A percentile compares a stretch with the other conserved stretches of the same genome.
Conservation (phyloP, 192 early-diverging fungal genomes). For the Haplosporangium gracile region DNA sequence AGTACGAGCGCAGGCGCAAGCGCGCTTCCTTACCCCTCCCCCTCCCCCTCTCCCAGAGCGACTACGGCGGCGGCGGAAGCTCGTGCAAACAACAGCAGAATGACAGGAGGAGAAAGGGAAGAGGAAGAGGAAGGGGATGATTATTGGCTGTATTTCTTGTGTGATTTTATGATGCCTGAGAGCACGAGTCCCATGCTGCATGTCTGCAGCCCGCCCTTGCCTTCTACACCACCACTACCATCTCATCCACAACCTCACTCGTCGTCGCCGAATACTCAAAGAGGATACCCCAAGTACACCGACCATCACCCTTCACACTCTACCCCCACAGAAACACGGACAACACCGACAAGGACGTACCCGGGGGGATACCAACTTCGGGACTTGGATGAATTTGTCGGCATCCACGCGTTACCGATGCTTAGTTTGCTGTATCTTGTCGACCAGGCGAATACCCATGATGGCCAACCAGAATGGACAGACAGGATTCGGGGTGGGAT, state of each 20-base stretch:
- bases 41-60: too few species aligned
- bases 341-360: not conserved
- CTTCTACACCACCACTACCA: not conserved
- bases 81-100: not conserved
- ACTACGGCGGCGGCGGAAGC: not conserved
- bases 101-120: too few species aligned
- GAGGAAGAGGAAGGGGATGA: not conserved
- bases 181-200: not conserved
- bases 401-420: constrained; percentile 16
- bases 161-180: constrained; percentile 26
- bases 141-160: constrained; percentile 35
- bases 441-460: constrained; percentile 10
- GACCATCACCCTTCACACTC: not conserved
- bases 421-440: constrained; percentile 24
- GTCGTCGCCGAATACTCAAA: not conserved
- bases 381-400: constrained; percentile 12
- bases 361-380: constrained; percentile 10
- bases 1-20: not conserved
- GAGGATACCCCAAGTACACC: not conserved
- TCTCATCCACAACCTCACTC: not conserved
- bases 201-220: constrained; percentile 13
- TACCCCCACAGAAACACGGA: not conserved
- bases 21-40: too few species aligned
- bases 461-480: not conserved
- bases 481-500: constrained; percentile 12